Percentiles rank a stretch among this genome's conserved stretches.
Conservation (phyloP, 2,329 filamentous ascomycete genomes). For the Xylariaceae sp. region DNA sequence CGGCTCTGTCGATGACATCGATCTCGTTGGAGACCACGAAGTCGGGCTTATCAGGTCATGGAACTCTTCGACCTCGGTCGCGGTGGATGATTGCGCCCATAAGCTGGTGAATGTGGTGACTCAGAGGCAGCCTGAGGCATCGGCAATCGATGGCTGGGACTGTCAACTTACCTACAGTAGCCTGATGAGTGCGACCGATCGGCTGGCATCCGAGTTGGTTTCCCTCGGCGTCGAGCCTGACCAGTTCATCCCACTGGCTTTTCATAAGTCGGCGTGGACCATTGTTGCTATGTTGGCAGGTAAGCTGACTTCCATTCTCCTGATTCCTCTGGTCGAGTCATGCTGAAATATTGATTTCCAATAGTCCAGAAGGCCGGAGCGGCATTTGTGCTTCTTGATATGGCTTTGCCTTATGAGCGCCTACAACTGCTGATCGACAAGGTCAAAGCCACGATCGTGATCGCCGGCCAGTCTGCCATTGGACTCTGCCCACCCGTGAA, state of each 20-base stretch:
- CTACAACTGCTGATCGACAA: constrained; percentile 8
- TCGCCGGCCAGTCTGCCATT: constrained; percentile 3
- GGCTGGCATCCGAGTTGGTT: constrained; percentile 1
- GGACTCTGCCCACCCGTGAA: not conserved
- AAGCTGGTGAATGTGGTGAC: too few species aligned
- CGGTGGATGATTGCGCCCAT: too few species aligned
- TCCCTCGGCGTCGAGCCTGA: constrained; percentile 6
- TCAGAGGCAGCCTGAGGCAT: not conserved
- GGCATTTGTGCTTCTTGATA: constrained; percentile 22
- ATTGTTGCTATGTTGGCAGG: constrained; percentile 15
- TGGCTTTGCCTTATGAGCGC: constrained; percentile 17
- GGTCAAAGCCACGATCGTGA: constrained; percentile 5
- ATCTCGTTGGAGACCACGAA: too few species aligned
- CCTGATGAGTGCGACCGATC: not conserved
- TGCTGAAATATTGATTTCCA: too few species aligned
- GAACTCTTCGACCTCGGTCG: too few species aligned
- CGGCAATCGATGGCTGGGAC: constrained; percentile 7
- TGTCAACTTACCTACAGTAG: constrained; percentile 5
- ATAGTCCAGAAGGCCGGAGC: constrained; percentile 22
- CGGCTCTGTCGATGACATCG: too few species aligned
- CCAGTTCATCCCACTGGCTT: constrained; percentile 13
- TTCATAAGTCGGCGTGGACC: constrained; percentile 17
- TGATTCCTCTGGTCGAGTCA: too few species aligned
- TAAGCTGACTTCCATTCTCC: too few species aligned
- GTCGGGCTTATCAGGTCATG: too few species aligned